A percentile compares a stretch with the other conserved stretches of the same genome.
phyloP scores from a whole-genome alignment of 352 stramenopile species.

The Phytopythium cucurbitacearum region DNA sequence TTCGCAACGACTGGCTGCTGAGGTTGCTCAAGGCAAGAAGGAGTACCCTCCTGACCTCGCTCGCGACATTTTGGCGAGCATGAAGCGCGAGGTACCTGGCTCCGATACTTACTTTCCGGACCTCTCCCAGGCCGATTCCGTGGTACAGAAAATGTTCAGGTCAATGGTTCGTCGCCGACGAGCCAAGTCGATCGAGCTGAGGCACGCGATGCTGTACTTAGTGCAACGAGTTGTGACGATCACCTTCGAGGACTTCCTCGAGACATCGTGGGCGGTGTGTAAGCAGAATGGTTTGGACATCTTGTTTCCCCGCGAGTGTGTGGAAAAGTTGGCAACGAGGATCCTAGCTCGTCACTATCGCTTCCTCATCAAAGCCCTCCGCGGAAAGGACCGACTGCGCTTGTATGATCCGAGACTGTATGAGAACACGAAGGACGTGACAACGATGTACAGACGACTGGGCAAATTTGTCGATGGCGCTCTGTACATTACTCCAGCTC shows the following conservation, averaged over 20 bases:
- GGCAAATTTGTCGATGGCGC: too few relatives aligned
- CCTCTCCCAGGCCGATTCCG: slow-evolving; percentile 23
- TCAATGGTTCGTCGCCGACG: slow-evolving; percentile 31
- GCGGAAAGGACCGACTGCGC: neutral
- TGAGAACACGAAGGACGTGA: too few relatives aligned
- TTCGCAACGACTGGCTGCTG: slow-evolving; percentile 5
- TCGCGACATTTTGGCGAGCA: slow-evolving; percentile 20
- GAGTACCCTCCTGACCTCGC: slow-evolving; percentile 9
- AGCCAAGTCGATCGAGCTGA: slow-evolving; percentile 39
- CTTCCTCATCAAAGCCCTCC: neutral
- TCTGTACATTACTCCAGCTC: too few relatives aligned
- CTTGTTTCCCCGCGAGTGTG: slow-evolving; percentile 2
- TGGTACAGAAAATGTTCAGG: slow-evolving; percentile 31
- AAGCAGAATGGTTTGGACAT: slow-evolving; percentile 23
- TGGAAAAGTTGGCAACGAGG: neutral
- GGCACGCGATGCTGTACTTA: slow-evolving; percentile 33
- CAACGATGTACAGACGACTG: too few relatives aligned
- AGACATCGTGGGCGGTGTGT: slow-evolving; percentile 34
- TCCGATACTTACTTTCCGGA: slow-evolving; percentile 45
- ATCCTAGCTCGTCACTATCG: neutral
- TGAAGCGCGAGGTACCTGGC: slow-evolving; percentile 47
- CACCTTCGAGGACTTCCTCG: slow-evolving; percentile 37
- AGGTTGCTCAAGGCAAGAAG: slow-evolving; percentile 3
- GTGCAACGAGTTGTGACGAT: slow-evolving; percentile 33
- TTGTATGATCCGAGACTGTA: too few relatives aligned